Base-by-base conservation (phyloP, 2,329 filamentous ascomycete species). In the Stemphylium beticola region DNA sequence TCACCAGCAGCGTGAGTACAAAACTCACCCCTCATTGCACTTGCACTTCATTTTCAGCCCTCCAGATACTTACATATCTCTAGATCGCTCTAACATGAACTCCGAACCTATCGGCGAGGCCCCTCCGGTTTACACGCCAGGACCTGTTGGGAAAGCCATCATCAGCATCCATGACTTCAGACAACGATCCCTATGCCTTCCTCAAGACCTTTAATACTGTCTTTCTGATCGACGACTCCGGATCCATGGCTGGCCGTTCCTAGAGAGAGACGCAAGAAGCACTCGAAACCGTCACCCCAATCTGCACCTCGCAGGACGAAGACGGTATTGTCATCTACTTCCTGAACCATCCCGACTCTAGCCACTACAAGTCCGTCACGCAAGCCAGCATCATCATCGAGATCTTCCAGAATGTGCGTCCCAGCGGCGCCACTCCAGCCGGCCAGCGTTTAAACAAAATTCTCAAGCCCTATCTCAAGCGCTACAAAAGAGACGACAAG, bases 281-380 rank as follows among this genome's bases (percentile, higher is more conserved):
- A 1, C 83, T 98, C 2, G 77, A 82, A 29, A 81, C 85, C 42
- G 92, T 98, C 67, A 84, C 91, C 0, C 91, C 91, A 0, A 89
- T 96, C 67, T 96, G 93, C 77, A 90, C 91, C 1, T 73, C 80
- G 4, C 87, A 90, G 73, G 93, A 98, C 72, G 77, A 80, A 0
- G 91, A 97, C 74, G 93, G 93, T 18, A 87, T 98, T 63, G 93
- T 98, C 71, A 80, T 98, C 60, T 92, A 91, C 82, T 98, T 98
- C 75, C 81, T 98, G 33, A 97, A 98, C 77, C 83, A 89, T 69
- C 58, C 73, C 55, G 78, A 81, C n/a, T 74, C 77, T 0, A 77
- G 80, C 0, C 85, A 84, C 4, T 93, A 90, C 76, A 80, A 81
- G 62, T 86, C 89, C 55, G 82, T 97, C 60, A 84, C 74, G 0